Conservation (phyloP, 2,329 filamentous ascomycete genomes). For the Aspergillus latus region DNA sequence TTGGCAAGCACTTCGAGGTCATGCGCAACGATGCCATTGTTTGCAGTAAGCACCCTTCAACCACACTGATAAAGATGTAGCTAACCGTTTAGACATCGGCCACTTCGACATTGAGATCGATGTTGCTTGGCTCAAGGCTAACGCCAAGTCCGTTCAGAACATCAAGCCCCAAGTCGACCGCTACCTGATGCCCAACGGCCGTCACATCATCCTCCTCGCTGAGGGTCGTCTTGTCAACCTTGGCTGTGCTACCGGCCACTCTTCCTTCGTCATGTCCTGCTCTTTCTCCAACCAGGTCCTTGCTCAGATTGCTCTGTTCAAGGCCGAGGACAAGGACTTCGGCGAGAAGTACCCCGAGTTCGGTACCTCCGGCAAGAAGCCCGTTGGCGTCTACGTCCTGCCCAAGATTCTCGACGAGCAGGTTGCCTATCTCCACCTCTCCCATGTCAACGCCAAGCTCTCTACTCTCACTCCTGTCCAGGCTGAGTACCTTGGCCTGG, state of each 20-base stretch:
- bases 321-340: slow-evolving; percentile 83
- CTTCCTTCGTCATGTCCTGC: slow-evolving; percentile 99
- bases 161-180: slow-evolving; percentile 99
- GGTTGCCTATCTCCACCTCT: slow-evolving; percentile 90
- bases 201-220: slow-evolving; percentile 96
- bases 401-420: slow-evolving; percentile 99
- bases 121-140: slow-evolving; percentile 98
- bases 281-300: slow-evolving; percentile 99
- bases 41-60: slow-evolving; percentile 67
- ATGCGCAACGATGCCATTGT: slow-evolving; percentile 99
- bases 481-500: slow-evolving; percentile 90
- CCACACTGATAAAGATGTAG: background rate
- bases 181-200: slow-evolving; percentile 88
- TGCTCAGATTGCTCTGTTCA: slow-evolving; percentile 97
- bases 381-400: slow-evolving; percentile 89
- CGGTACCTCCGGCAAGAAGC: slow-evolving; percentile 85
- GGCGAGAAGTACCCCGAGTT: slow-evolving; percentile 95
- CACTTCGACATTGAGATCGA: slow-evolving; percentile 99
- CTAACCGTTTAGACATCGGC: slow-evolving; percentile 71
- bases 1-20: slow-evolving; percentile 84
- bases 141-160: slow-evolving; percentile 89
- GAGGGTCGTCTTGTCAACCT: slow-evolving; percentile 99
- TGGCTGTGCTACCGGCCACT: slow-evolving; percentile 98
- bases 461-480: slow-evolving; percentile 80
- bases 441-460: slow-evolving; percentile 92